These are phyloP conservation scores for Parastagonospora avenae DNA, from an alignment of 2,329 filamentous ascomycete genomes.

Conservation along the genomic window DNA sequence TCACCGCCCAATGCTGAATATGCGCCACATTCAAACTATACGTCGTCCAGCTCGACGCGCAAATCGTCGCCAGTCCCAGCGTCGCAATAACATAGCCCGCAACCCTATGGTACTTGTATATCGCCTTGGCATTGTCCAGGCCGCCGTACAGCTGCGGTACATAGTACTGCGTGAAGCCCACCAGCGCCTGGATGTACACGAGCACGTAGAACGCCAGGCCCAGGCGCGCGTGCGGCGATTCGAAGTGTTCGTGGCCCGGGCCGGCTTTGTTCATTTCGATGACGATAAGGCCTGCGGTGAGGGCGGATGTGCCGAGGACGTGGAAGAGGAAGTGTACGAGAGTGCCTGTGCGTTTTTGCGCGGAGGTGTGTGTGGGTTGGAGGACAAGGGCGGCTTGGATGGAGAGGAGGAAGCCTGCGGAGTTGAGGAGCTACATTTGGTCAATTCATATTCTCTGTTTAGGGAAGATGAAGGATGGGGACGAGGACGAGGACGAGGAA, in stretches of 20 bases:
- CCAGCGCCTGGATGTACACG: constrained; percentile 72
- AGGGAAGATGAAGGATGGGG: neutral
- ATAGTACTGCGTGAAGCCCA: constrained; percentile 85
- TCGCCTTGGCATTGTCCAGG: constrained; percentile 74
- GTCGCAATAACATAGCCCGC: constrained; percentile 76
- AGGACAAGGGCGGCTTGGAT: constrained; percentile 82
- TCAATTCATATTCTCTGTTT: no score
- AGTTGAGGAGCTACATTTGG: constrained; percentile 62
- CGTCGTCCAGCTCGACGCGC: constrained; percentile 75
- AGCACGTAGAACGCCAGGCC: constrained; percentile 76
- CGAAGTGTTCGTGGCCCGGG: constrained; percentile 72
- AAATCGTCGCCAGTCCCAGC: constrained; percentile 74
- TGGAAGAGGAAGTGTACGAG: constrained; percentile 73
- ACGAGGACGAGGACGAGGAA: constrained; percentile 22
- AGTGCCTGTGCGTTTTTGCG: constrained; percentile 71
- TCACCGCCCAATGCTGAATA: constrained; percentile 76
- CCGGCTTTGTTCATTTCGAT: constrained; percentile 85
- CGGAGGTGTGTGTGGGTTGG: constrained; percentile 80
- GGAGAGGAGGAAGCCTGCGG: constrained; percentile 72
- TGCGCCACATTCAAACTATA: constrained; percentile 72
- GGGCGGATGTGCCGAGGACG: constrained; percentile 63
- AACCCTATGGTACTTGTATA: constrained; percentile 89
- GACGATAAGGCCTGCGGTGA: constrained; percentile 68
- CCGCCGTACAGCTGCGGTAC: constrained; percentile 76
- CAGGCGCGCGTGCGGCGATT: constrained; percentile 79